Base-by-base conservation (phyloP, 2,329 filamentous ascomycete species). In the Scortechinia acanthostroma region DNA sequence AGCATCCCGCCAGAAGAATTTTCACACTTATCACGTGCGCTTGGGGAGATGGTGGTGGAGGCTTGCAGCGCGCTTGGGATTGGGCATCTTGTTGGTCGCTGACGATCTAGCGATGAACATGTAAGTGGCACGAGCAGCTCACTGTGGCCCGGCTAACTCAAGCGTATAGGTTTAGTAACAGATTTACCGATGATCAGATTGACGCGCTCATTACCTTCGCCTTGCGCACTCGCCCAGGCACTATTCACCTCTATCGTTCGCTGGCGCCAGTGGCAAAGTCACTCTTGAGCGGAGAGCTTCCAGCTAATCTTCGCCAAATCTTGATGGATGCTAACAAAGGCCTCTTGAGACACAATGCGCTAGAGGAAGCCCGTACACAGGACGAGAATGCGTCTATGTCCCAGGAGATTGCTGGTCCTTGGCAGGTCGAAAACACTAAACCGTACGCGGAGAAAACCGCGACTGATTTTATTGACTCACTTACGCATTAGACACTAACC, bases 191-290 rank as follows among this genome's bases (percentile, higher is more conserved):
- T 13, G 17, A 16, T 14, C 44, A 46, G 19, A 42, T 46, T 14
- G 22, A 46, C 45, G 48, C 21, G 22, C 46, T 50, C 28, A 40
- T 44, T 16, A 46, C 47, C 17, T 49, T 49, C n/a, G 20, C 23
- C 35, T 46, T 46, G 42, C 43, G 46, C 42, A 49, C 47, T 46
- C 43, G 45, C 16, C 47, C 49, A 37, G 47, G 49, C n/a, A 49
- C 43, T 25, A 22, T 49, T 48, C 47, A 42, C 33, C n/a, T 49
- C 19, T 48, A 49, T 35, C 43, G 22, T 21, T 16, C 21, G n/a
- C 44, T 49, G 42, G 47, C 49, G 42, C 35, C 45, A n/a, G 21
- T 44, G 45, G 43, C 47, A 6, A 50, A 48, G 28, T 40, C 43
- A n/a, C 37, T 50, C 14, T 46, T 49, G 30, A 30, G 44, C 42